A percentile compares a stretch with the other conserved stretches of the same genome.
Conservation (phyloP, 164 flowering plant genomes). For the Magnolia changhungtana region DNA sequence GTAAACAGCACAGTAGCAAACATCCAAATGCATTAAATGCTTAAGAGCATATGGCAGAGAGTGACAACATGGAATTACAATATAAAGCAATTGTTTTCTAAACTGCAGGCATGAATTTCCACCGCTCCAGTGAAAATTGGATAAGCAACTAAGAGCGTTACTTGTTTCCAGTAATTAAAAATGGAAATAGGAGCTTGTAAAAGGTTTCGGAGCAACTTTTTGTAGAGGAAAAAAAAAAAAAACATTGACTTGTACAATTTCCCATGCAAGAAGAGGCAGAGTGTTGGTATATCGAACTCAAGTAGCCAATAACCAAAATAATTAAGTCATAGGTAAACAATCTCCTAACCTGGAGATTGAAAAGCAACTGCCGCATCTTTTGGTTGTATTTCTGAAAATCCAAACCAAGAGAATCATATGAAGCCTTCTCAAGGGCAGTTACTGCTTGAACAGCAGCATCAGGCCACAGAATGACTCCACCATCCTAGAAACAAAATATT, state of each 20-base stretch:
- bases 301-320: not conserved
- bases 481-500: conserved; percentile 29
- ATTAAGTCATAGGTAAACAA: not conserved
- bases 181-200: not conserved
- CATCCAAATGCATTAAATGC: not conserved
- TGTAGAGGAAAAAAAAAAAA: not conserved
- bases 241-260: not conserved
- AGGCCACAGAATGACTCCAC: conserved; percentile 57
- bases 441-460: conserved; percentile 75
- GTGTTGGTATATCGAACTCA: not conserved
- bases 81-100: not conserved
- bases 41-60: not conserved
- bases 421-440: conserved; percentile 71
- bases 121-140: too few species aligned
- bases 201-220: not conserved
- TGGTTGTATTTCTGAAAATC: conserved; percentile 83
- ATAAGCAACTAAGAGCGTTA: not conserved
- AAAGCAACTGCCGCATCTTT: conserved; percentile 70
- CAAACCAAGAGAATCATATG: conserved; percentile 57
- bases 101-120: not conserved
- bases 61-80: not conserved
- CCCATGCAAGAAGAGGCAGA: not conserved
- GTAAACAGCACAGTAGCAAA: too few species aligned
- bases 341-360: conserved; percentile 72
- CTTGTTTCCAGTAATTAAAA: not conserved